Conservation (phyloP, 257 asterid species). For the Lithospermum erythrorhizon region DNA sequence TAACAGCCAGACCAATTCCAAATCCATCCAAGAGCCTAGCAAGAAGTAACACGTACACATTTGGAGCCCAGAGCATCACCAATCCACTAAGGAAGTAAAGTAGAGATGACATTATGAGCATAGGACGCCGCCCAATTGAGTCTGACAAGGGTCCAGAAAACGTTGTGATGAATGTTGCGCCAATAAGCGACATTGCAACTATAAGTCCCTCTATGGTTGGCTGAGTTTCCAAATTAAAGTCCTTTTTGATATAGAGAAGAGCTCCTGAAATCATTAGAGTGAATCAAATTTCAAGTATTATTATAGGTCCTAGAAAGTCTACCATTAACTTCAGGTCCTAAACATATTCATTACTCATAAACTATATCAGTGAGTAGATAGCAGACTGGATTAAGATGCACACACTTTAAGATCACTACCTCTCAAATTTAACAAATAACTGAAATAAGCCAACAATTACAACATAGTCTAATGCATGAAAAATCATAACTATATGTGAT, state of each 20-base stretch:
- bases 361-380: too few relatives aligned
- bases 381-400: too few relatives aligned
- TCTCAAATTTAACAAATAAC: too few relatives aligned
- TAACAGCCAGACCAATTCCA: conserved; percentile 84
- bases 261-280: conserved; percentile 41
- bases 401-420: not conserved
- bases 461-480: not conserved
- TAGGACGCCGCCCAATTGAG: conserved; percentile 80
- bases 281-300: not conserved
- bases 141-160: conserved; percentile 81
- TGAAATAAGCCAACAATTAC: not conserved
- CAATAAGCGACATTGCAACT: conserved; percentile 83
- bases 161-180: conserved; percentile 86
- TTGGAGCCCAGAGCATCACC: conserved; percentile 96
- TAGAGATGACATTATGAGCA: conserved; percentile 74
- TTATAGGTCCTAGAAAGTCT: conserved; percentile 9
- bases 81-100: conserved; percentile 69
- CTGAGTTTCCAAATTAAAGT: conserved; percentile 52
- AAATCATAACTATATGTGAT: not conserved
- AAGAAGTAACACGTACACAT: conserved; percentile 59
- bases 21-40: conserved; percentile 93
- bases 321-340: not conserved
- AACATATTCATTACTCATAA: not conserved
- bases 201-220: conserved; percentile 91
- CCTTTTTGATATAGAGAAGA: conserved; percentile 82